Evolutionary conservation across 768 basidiomycete species (phyloP).

Genomic region (Boletus sensibilis): DNA sequence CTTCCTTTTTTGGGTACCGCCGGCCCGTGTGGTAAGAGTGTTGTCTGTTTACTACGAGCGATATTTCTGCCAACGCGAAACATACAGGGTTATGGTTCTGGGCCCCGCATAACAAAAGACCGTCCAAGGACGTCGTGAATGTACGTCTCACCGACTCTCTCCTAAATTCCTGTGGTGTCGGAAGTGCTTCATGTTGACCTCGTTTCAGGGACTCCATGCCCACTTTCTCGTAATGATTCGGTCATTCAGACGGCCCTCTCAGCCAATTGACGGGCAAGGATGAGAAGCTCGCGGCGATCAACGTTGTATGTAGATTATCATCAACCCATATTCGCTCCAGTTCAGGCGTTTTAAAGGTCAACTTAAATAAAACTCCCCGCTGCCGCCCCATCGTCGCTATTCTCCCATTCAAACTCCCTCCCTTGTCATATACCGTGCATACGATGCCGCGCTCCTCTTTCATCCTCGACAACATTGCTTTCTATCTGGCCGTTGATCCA

Average conservation of each 20-base stretch:
- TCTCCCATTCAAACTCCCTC: conserved; percentile 4
- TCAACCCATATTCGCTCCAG: conserved; percentile 36
- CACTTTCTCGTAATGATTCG: conserved; percentile 36
- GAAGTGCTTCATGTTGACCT: conserved; percentile 19
- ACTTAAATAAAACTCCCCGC: conserved; percentile 28
- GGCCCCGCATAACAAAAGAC: conserved; percentile 9
- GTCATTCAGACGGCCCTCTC: conserved; percentile 32
- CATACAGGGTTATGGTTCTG: background rate
- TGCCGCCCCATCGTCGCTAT: conserved; percentile 6
- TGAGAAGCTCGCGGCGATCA: conserved; percentile 38
- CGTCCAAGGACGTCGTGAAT: conserved; percentile 3
- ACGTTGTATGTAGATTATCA: conserved; percentile 37
- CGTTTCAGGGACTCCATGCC: conserved; percentile 29
- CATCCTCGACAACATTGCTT: conserved; percentile 42
- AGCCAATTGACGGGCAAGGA: conserved; percentile 30
- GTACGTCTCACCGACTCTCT: conserved; percentile 1
- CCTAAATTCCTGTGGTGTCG: background rate
- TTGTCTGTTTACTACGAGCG: no score
- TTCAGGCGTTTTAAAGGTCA: conserved; percentile 22
- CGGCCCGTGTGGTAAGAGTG: background rate
- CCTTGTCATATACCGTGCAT: background rate
- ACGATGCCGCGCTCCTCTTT: conserved; percentile 6
- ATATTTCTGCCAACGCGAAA: conserved; percentile 9
- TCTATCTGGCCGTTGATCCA: conserved; percentile 36
- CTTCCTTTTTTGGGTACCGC: conserved; percentile 6